These are phyloP conservation scores for Ziziphus jujuba DNA, from an alignment of 306 rosid genomes.

Conservation along the genomic window DNA sequence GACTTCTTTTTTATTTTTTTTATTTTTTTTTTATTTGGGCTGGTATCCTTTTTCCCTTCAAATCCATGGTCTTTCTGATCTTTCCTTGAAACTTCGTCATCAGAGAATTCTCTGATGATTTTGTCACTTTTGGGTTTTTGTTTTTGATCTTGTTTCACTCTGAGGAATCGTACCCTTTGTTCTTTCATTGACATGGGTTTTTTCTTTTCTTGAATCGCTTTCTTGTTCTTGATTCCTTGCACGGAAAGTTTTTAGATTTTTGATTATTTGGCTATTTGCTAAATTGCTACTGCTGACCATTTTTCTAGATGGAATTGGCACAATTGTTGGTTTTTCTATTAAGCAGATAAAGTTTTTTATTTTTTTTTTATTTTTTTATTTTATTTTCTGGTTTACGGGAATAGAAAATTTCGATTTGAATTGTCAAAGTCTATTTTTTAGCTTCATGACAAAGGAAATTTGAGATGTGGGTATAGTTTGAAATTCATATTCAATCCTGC, in stretches of 20 bases:
- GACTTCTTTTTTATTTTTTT: too few species aligned
- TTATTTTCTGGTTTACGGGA: constrained; percentile 20
- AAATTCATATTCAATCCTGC: neutral
- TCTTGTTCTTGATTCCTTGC: constrained; percentile 8
- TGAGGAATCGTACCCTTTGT: neutral
- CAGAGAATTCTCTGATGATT: too few species aligned
- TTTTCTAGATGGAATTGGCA: constrained; percentile 24
- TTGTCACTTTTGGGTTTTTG: too few species aligned
- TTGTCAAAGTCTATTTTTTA: constrained; percentile 6
- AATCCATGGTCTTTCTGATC: too few species aligned
- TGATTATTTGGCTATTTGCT: neutral
- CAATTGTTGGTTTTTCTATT: constrained; percentile 17
- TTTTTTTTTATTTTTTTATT: too few species aligned
- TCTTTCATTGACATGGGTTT: constrained; percentile 7
- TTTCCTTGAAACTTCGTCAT: too few species aligned
- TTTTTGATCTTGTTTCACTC: too few species aligned
- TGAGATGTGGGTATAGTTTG: too few species aligned
- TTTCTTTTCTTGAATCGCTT: neutral
- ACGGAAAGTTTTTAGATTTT: neutral
- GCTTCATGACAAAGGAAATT: constrained; percentile 5
- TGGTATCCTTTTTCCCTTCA: too few species aligned
- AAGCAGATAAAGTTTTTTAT: constrained; percentile 17
- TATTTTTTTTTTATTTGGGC: too few species aligned
- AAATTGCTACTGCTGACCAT: neutral
- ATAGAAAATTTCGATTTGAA: constrained; percentile 9